Evolutionary conservation across 441 rosid genomes (phyloP), one percentile per base, ranked within the genome.

Genomic region (Populus hybrid): DNA sequence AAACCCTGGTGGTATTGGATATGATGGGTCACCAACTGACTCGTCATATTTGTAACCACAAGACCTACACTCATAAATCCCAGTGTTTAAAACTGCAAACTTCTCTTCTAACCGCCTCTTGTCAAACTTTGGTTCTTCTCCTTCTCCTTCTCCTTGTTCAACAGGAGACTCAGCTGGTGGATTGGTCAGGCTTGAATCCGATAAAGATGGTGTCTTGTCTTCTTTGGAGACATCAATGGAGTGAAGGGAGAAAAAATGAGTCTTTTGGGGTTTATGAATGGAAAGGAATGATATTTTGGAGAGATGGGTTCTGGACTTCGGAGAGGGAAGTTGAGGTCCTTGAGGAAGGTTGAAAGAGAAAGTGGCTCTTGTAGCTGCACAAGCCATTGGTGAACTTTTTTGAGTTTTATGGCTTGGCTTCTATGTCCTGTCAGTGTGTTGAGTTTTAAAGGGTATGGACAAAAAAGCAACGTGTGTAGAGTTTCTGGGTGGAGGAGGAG

Each of bases 21-120:
- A 93, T 8, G 92, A 85, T 6, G 93, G 92, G 76, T 95, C 98
- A 38, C 98, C 98, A 6, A 89, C 86, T 1, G 95, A 84, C 80
- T 95, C 98, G 78, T 95, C 98, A 73, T 88, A 95, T 84, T 88
- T 91, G 82, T 88, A 91, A 24, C 98, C 98, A 79, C 98, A 94
- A 0, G 98, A 91, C 83, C 94, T 85, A 81, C 98, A 93, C 91
- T 94, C 98, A 34, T 87, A 94, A 71, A 94, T 88, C 12, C 98
- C 98, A 6, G 98, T 94, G 83, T 94, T 94, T 75, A 94, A 73
- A 72, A 94, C 95, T 0, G 98, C 98, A 77, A 94, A 94, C 74
- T 93, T 91, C 89, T 93, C 98, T 53, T 94, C 98, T 69, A 89
- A 72, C 76, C 97, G 88, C 71, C 91, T 77, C 75, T 79, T 75